A percentile compares a stretch with the other conserved stretches of the same genome.
phyloP scores from a whole-genome alignment of 768 basidiomycete species.

The Mycena pura region DNA sequence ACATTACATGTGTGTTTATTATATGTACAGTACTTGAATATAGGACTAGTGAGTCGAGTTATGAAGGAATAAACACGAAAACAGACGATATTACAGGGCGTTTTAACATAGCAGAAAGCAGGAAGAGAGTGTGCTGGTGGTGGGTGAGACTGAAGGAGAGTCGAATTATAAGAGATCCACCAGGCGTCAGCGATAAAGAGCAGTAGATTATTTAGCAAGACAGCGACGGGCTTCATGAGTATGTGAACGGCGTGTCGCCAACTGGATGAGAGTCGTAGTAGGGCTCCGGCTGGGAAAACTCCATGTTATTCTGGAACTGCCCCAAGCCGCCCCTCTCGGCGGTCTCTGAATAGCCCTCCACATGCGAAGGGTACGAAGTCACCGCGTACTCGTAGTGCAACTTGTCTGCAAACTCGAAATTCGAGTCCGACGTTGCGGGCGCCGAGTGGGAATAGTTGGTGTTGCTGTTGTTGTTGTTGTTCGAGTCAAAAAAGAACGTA shows the following conservation, averaged over 20 bases:
- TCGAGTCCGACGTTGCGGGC: conserved; percentile 15
- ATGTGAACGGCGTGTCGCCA: conserved; percentile 21
- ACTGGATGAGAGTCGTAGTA: conserved; percentile 14
- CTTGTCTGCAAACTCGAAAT: conserved; percentile 4
- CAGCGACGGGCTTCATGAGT: conserved; percentile 14
- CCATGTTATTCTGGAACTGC: conserved; percentile 8
- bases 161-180: conserved; percentile 18
- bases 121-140: conserved; percentile 18
- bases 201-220: conserved; percentile 23
- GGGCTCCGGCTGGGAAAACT: conserved; percentile 8
- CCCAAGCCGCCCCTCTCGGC: neutral
- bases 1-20: conserved; percentile 23
- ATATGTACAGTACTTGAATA: conserved; percentile 19
- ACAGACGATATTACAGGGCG: conserved; percentile 13
- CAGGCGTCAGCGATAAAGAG: conserved; percentile 17
- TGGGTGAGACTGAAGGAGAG: conserved; percentile 1
- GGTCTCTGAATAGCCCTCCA: neutral
- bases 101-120: conserved; percentile 16
- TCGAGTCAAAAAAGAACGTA: conserved; percentile 23
- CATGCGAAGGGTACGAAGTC: conserved; percentile 8
- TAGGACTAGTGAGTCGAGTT: conserved; percentile 21
- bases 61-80: conserved; percentile 19
- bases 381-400: conserved; percentile 20
- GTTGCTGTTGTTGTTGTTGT: neutral
- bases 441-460: conserved; percentile 18